These are phyloP conservation scores for Hevea brasiliensis DNA, from an alignment of 345 rosid genomes.

Conservation along the genomic window DNA sequence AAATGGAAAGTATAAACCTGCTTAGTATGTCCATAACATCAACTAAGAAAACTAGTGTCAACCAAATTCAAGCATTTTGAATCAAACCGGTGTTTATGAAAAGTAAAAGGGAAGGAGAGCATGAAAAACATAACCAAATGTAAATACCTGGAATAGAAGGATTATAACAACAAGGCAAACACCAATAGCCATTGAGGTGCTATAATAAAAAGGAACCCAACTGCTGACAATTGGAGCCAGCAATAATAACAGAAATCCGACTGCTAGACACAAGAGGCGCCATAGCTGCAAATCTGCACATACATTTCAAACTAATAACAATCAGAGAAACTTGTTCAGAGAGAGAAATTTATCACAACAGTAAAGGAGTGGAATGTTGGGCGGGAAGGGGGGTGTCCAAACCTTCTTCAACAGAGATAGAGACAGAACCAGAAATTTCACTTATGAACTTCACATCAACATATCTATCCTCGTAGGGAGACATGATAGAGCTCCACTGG, in stretches of 20 bases:
- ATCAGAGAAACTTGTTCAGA: background rate
- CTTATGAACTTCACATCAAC: constrained; percentile 66
- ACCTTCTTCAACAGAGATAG: constrained; percentile 66
- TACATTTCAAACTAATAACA: constrained; percentile 4
- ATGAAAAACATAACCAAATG: constrained; percentile 2
- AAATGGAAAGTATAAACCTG: background rate
- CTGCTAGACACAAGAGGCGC: constrained; percentile 71
- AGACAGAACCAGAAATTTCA: constrained; percentile 48
- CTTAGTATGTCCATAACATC: background rate
- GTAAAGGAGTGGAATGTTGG: constrained; percentile 4
- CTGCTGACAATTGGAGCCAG: constrained; percentile 76
- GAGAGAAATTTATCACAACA: background rate
- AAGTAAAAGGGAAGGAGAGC: background rate
- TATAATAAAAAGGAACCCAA: constrained; percentile 96
- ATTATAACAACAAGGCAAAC: constrained; percentile 76
- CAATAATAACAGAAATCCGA: constrained; percentile 58
- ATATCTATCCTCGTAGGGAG: constrained; percentile 72
- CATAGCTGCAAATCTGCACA: constrained; percentile 79
- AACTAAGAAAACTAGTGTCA: background rate
- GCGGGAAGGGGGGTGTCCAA: background rate
- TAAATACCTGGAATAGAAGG: constrained; percentile 77
- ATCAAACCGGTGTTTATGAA: background rate
- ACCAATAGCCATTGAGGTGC: constrained; percentile 90
- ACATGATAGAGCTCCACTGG: constrained; percentile 60
- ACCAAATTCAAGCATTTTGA: background rate